These are phyloP conservation scores for Paecilomyces fulvus DNA, from an alignment of 2,329 filamentous ascomycete genomes.

Conservation along the genomic window DNA sequence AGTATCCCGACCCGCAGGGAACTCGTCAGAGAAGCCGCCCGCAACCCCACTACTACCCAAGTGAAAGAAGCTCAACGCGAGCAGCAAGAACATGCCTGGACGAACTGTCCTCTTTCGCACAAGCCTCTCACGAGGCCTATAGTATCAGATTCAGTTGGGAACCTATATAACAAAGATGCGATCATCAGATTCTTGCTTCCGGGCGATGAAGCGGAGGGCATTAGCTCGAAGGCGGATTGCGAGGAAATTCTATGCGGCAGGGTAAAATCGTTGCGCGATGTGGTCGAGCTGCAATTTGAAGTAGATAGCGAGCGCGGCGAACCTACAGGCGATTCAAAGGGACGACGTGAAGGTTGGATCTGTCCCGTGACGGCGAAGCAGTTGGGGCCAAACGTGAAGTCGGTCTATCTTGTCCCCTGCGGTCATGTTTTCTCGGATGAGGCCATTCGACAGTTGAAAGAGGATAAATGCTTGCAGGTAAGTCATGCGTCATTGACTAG, in stretches of 20 bases:
- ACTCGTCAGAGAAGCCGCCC: conserved; percentile 87
- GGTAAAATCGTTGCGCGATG: conserved; percentile 74
- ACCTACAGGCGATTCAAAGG: conserved; percentile 35
- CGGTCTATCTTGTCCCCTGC: conserved; percentile 87
- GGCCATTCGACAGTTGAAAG: conserved; percentile 71
- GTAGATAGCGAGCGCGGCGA: conserved; percentile 35
- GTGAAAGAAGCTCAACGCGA: conserved; percentile 83
- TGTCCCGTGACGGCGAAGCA: conserved; percentile 85
- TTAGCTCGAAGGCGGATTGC: conserved; percentile 49
- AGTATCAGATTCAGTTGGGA: conserved; percentile 76
- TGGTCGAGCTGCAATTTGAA: conserved; percentile 77
- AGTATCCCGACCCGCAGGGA: conserved; percentile 91
- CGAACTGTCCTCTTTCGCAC: conserved; percentile 77
- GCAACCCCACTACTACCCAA: conserved; percentile 71
- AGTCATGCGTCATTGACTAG: conserved; percentile 7
- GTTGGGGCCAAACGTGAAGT: conserved; percentile 67
- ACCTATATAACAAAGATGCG: conserved; percentile 90
- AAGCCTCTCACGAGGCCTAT: conserved; percentile 63
- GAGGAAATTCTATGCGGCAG: conserved; percentile 52
- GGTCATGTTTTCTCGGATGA: conserved; percentile 89
- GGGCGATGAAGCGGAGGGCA: conserved; percentile 45
- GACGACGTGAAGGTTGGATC: conserved; percentile 54
- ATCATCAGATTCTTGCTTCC: conserved; percentile 62
- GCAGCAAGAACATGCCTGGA: conserved; percentile 78
- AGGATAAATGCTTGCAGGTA: conserved; percentile 52